phyloP scores from a whole-genome alignment of 2,329 filamentous ascomycete species.

The Sclerotinia subarctica region DNA sequence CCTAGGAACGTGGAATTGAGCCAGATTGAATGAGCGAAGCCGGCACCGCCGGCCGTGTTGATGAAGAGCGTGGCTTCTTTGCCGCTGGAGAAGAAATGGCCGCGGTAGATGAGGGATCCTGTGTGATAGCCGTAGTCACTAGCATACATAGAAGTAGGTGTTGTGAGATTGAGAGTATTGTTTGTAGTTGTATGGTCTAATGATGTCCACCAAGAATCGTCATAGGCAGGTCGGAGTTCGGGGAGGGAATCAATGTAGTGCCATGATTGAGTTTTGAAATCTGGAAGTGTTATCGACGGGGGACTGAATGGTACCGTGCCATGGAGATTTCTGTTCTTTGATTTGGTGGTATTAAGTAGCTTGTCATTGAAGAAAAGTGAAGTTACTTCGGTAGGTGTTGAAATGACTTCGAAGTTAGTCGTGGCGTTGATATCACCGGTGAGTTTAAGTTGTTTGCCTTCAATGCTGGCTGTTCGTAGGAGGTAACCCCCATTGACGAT shows the following conservation, averaged over 20 bases:
- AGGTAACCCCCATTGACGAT: slow-evolving; percentile 62
- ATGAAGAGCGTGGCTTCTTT: slow-evolving; percentile 52
- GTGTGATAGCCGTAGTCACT: slow-evolving; percentile 71
- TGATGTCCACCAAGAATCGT: slow-evolving; percentile 66
- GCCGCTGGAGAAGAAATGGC: slow-evolving; percentile 63
- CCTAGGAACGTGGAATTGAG: slow-evolving; percentile 59
- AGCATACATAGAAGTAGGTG: slow-evolving; percentile 61
- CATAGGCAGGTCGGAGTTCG: slow-evolving; percentile 58
- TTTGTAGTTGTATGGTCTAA: slow-evolving; percentile 30
- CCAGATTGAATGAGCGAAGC: slow-evolving; percentile 64
- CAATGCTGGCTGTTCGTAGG: slow-evolving; percentile 54
- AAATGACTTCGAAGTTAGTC: slow-evolving; percentile 51
- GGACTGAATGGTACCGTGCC: slow-evolving; percentile 45
- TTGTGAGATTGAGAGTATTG: slow-evolving; percentile 48
- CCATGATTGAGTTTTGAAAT: slow-evolving; percentile 57
- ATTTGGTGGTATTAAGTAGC: slow-evolving; percentile 43
- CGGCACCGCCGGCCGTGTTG: slow-evolving; percentile 60
- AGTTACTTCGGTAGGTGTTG: slow-evolving; percentile 48
- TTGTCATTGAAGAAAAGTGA: slow-evolving; percentile 29
- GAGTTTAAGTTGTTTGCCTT: slow-evolving; percentile 54
- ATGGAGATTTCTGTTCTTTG: slow-evolving; percentile 48
- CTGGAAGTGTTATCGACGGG: slow-evolving; percentile 53
- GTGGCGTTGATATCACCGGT: slow-evolving; percentile 69
- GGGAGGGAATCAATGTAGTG: slow-evolving; percentile 66
- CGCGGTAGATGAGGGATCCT: slow-evolving; percentile 65